A percentile compares a stretch with the other conserved stretches of the same genome.
Evolutionary conservation across 1,139 yeast species (phyloP).

Genomic region (Blastobotrys buckinghamii): DNA sequence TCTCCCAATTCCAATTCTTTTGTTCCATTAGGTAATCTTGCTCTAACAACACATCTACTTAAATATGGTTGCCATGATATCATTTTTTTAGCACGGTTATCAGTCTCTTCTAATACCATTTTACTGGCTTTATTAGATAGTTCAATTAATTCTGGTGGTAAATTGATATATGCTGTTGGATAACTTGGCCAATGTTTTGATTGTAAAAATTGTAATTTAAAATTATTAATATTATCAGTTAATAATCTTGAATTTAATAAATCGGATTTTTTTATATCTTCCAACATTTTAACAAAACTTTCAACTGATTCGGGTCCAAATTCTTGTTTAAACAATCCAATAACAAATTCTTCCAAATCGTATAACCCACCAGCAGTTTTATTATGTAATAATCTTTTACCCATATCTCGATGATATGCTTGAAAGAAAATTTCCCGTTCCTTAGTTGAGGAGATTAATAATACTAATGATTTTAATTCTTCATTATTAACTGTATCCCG

Average conservation of each 20-base stretch:
- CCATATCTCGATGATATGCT: slow-evolving; percentile 34
- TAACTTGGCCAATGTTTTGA: slow-evolving; percentile 32
- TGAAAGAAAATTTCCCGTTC: slow-evolving; percentile 35
- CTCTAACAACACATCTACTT: slow-evolving; percentile 30
- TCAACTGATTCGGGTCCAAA: slow-evolving; percentile 32
- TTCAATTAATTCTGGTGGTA: slow-evolving; percentile 25
- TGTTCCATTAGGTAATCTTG: slow-evolving; percentile 29
- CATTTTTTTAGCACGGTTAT: slow-evolving; percentile 18
- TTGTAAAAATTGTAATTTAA: slow-evolving; percentile 27
- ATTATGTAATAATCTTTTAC: slow-evolving; percentile 33
- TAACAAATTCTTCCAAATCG: slow-evolving; percentile 27
- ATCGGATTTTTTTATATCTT: slow-evolving; percentile 30
- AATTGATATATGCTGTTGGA: slow-evolving; percentile 28
- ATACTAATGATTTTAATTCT: slow-evolving; percentile 2
- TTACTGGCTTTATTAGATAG: slow-evolving; percentile 24
- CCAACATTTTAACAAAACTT: slow-evolving; percentile 33
- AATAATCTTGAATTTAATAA: no score
- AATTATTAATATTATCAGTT: no score
- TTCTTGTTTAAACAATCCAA: slow-evolving; percentile 28
- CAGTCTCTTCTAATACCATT: slow-evolving; percentile 19
- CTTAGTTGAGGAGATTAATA: slow-evolving; percentile 12
- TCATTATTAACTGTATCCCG: not conserved
- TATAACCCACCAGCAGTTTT: slow-evolving; percentile 25
- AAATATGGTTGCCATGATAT: slow-evolving; percentile 32
- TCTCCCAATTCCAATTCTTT: slow-evolving; percentile 30